Percentiles rank a stretch among this genome's conserved stretches.
Conservation (phyloP, 768 basidiomycete genomes). For the Amanita pallidorosea region DNA sequence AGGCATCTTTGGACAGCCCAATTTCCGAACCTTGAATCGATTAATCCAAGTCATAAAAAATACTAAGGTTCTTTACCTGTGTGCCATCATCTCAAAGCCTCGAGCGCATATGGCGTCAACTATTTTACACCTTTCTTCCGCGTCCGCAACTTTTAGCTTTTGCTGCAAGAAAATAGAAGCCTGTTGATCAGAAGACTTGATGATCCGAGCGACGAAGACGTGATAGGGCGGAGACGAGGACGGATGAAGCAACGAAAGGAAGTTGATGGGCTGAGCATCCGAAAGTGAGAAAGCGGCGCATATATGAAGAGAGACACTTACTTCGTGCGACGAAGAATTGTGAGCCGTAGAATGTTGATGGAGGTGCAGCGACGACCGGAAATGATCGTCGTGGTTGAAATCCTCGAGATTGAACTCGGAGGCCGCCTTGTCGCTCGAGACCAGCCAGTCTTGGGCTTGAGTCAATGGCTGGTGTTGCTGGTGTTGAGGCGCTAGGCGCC, state of each 20-base stretch:
- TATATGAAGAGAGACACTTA: conserved; percentile 19
- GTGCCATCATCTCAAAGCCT: conserved; percentile 91
- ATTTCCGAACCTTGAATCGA: conserved; percentile 62
- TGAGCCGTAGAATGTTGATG: conserved; percentile 18
- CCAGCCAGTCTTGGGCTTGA: conserved; percentile 31
- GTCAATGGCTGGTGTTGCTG: conserved; percentile 14
- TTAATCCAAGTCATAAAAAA: neutral
- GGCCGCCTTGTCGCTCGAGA: conserved; percentile 22
- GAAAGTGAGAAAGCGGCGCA: conserved; percentile 12
- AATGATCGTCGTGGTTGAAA: conserved; percentile 14
- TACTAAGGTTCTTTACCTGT: conserved; percentile 35
- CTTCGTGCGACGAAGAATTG: conserved; percentile 37
- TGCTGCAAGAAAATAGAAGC: conserved; percentile 87
- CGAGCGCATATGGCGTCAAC: conserved; percentile 78
- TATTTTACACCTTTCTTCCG: conserved; percentile 69
- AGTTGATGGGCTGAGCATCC: conserved; percentile 68
- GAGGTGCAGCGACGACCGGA: conserved; percentile 19
- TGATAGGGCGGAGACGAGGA: conserved; percentile 79
- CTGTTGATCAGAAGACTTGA: conserved; percentile 85
- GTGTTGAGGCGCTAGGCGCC: conserved; percentile 24
- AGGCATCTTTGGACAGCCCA: conserved; percentile 87
- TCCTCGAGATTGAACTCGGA: conserved; percentile 17
- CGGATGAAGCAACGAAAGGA: conserved; percentile 75
- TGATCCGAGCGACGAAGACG: conserved; percentile 74
- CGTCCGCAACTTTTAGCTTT: conserved; percentile 79